Base-by-base conservation (phyloP, 768 basidiomycete species). In the Saitozyma sp. region DNA sequence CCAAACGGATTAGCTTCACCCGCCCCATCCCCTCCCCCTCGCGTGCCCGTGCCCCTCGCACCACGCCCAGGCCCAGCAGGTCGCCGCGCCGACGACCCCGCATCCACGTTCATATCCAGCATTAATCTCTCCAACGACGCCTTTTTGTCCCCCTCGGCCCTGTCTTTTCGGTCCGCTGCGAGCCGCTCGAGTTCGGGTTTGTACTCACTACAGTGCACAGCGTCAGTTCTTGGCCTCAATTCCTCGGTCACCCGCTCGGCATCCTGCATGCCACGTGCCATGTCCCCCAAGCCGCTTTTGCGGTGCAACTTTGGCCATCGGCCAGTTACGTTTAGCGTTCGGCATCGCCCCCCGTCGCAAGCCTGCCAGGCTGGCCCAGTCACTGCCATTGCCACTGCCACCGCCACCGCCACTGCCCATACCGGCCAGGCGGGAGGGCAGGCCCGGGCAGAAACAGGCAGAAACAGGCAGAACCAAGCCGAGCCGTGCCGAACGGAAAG, bases 111-210 rank as follows among this genome's bases (percentile, higher is more conserved):
- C 78, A 80, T 79, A 64, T 80, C 79, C 58, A 64, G 72, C 79
- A 80, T 79, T n/a, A 79, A 63, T 14, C 70, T 59, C 39, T 76
- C 77, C 17, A 80, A 67, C 50, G 77, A 73, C 37, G 61, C 63
- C 61, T 79, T 76, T 54, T 79, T 79, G 51, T 76, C 70, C 5
- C 69, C 76, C 40, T 78, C 78, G 10, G 74, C 64, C 64, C 71
- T 76, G 51, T 57, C 65, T 46, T 53, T 58, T 64, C 79, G 56
- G 78, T 79, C 68, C 74, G 72, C 62, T 67, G 79, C 75, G 7
- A 92, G 86, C 41, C 87, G 85, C 50, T 88, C 84, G 6, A 98
- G 84, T 74, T 97, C 94, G 0, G 94, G 93, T 41, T 92, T 84
- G 77, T 98, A 99, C 58, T 93, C 91, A 64, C 92, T 95, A n/a